A percentile compares a stretch with the other conserved stretches of the same genome.
phyloP scores from a whole-genome alignment of 768 basidiomycete species.

The Suillus hirtellus region DNA sequence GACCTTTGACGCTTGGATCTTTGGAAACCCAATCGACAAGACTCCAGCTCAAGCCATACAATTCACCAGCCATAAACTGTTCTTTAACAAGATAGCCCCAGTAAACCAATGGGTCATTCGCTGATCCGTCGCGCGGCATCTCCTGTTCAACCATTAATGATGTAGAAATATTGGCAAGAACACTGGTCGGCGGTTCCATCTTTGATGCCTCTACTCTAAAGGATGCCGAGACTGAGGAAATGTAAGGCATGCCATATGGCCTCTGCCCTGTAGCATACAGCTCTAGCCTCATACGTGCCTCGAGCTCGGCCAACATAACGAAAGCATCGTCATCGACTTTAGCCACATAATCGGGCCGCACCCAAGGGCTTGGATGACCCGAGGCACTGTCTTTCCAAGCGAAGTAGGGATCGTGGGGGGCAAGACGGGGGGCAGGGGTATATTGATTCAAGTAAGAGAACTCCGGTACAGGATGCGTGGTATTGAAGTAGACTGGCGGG shows the following conservation, averaged over 20 bases:
- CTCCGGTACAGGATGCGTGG: slow-evolving; percentile 40
- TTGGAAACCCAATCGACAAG: slow-evolving; percentile 86
- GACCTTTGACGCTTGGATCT: slow-evolving; percentile 62
- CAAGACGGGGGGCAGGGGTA: slow-evolving; percentile 55
- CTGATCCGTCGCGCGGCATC: slow-evolving; percentile 13
- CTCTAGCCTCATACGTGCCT: slow-evolving; percentile 81
- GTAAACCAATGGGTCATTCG: slow-evolving; percentile 72
- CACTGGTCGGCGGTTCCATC: neutral
- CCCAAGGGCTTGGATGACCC: slow-evolving; percentile 59
- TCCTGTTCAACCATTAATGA: neutral
- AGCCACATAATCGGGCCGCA: slow-evolving; percentile 86
- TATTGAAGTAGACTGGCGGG: slow-evolving; percentile 66
- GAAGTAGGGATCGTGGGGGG: slow-evolving; percentile 68
- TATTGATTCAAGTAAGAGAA: slow-evolving; percentile 71
- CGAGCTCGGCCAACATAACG: slow-evolving; percentile 91
- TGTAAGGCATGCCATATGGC: slow-evolving; percentile 24
- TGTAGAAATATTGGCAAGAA: slow-evolving; percentile 7
- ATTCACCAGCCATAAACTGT: slow-evolving; percentile 92
- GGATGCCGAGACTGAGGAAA: slow-evolving; percentile 7
- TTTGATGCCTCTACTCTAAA: slow-evolving; percentile 8
- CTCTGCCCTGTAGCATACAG: slow-evolving; percentile 49
- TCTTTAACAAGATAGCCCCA: slow-evolving; percentile 93
- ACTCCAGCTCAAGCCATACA: slow-evolving; percentile 88
- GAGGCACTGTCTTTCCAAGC: slow-evolving; percentile 52
- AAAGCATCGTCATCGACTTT: slow-evolving; percentile 97